phyloP scores from a whole-genome alignment of 1,284 basidiomycete species.

The Rhodotorula sp. region DNA sequence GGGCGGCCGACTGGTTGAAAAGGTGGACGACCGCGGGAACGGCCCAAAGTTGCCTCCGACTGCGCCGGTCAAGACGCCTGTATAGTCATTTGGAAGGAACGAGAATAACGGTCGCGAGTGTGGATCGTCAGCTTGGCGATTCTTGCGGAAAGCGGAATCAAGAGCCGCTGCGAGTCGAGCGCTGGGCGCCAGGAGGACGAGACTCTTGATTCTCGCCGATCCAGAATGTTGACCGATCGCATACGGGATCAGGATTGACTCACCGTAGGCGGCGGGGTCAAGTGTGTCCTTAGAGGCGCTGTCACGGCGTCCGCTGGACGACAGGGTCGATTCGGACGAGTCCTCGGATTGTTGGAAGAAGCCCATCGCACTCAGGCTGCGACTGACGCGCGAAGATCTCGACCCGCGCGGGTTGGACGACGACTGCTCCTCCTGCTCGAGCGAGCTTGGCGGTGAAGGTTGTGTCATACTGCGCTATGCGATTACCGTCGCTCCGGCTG shows the following conservation, averaged over 20 bases:
- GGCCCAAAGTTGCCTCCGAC: slow-evolving; percentile 37
- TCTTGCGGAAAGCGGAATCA: neutral
- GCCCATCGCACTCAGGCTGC: slow-evolving; percentile 18
- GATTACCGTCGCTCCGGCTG: neutral
- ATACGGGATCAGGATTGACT: neutral
- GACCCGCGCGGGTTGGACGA: slow-evolving; percentile 5
- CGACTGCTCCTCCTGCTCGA: slow-evolving; percentile 14
- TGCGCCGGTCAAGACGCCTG: slow-evolving; percentile 34
- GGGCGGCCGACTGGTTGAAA: slow-evolving; percentile 19
- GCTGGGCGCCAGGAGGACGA: neutral
- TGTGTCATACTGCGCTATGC: slow-evolving; percentile 1
- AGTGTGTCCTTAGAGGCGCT: slow-evolving; percentile 18
- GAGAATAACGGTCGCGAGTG: neutral
- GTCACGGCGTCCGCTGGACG: slow-evolving; percentile 15
- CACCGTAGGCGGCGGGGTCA: slow-evolving; percentile 30
- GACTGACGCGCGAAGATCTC: slow-evolving; percentile 11
- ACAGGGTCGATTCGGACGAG: slow-evolving; percentile 18
- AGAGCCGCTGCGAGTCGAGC: neutral
- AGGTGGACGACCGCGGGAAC: slow-evolving; percentile 37
- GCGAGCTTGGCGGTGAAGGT: slow-evolving; percentile 9
- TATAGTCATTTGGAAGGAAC: too few relatives aligned
- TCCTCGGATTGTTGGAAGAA: slow-evolving; percentile 14
- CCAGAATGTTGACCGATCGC: neutral
- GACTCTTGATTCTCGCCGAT: too few relatives aligned
- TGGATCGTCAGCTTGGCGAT: neutral